phyloP scores from a whole-genome alignment of 1,139 yeast species.

The Yamadazyma atmosphaerica region DNA sequence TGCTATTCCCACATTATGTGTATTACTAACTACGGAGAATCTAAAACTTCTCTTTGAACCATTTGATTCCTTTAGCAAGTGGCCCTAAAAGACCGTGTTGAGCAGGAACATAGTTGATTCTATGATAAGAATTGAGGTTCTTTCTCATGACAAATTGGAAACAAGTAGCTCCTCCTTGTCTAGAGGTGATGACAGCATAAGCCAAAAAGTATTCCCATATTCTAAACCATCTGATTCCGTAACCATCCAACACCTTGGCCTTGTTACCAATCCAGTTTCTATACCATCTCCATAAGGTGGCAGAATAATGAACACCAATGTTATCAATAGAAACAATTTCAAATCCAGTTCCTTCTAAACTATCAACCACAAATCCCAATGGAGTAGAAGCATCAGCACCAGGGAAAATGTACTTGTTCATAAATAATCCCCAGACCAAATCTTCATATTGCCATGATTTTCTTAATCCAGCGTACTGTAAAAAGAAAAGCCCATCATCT shows the following conservation, averaged over 20 bases:
- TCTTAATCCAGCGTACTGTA: slow-evolving; percentile 90
- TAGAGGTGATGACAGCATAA: slow-evolving; percentile 74
- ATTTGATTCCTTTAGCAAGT: slow-evolving; percentile 45
- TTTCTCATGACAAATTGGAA: slow-evolving; percentile 90
- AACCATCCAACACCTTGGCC: slow-evolving; percentile 73
- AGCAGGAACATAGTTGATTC: slow-evolving; percentile 75
- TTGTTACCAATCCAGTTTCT: slow-evolving; percentile 89
- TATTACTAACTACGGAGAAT: no score
- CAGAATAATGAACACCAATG: slow-evolving; percentile 91
- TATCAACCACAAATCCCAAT: slow-evolving; percentile 74
- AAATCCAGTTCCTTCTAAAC: slow-evolving; percentile 82
- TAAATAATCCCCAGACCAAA: slow-evolving; percentile 89
- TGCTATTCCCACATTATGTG: no score
- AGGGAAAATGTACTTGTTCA: slow-evolving; percentile 96
- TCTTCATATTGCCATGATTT: slow-evolving; percentile 96
- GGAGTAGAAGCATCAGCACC: slow-evolving; percentile 98
- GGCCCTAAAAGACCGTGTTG: slow-evolving; percentile 80
- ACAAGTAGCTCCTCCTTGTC: slow-evolving; percentile 94
- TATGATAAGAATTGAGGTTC: slow-evolving; percentile 81
- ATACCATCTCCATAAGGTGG: slow-evolving; percentile 94
- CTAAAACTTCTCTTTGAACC: slow-evolving; percentile 29
- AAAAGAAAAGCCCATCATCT: slow-evolving; percentile 84
- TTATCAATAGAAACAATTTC: slow-evolving; percentile 84
- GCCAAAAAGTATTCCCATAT: slow-evolving; percentile 94
- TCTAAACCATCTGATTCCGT: slow-evolving; percentile 89